Evolutionary conservation across 257 asterid species (phyloP).

Genomic region (Ophiorrhiza pumila): DNA sequence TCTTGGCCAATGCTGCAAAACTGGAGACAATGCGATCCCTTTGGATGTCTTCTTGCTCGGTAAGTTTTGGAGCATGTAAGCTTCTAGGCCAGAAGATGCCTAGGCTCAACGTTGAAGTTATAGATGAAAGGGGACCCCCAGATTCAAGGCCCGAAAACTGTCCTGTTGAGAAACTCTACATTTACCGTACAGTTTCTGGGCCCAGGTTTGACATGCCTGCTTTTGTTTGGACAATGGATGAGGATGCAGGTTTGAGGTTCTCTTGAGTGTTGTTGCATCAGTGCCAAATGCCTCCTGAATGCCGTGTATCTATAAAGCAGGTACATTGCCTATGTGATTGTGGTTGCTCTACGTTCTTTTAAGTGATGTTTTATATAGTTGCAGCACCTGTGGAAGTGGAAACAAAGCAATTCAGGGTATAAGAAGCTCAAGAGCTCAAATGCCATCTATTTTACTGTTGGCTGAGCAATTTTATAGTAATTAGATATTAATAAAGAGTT

Average conservation of each 20-base stretch:
- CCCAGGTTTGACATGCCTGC: slow-evolving; percentile 84
- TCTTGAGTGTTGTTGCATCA: slow-evolving; percentile 13
- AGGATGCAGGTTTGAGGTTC: slow-evolving; percentile 38
- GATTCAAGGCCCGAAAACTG: slow-evolving; percentile 64
- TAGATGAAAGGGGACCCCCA: slow-evolving; percentile 85
- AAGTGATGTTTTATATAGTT: slow-evolving; percentile 30
- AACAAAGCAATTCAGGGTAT: slow-evolving; percentile 15
- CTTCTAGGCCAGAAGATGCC: slow-evolving; percentile 81
- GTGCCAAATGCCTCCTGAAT: neutral
- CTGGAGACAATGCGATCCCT: slow-evolving; percentile 99
- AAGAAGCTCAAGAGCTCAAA: slow-evolving; percentile 40
- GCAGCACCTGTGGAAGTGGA: slow-evolving; percentile 36
- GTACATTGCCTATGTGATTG: slow-evolving; percentile 34
- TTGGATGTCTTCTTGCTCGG: slow-evolving; percentile 98
- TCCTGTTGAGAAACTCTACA: slow-evolving; percentile 75
- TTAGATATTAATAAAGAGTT: slow-evolving; percentile 35
- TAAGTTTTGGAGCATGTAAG: slow-evolving; percentile 89
- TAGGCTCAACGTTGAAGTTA: slow-evolving; percentile 81
- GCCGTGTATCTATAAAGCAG: slow-evolving; percentile 28
- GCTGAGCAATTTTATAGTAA: slow-evolving; percentile 46
- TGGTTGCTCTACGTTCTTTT: slow-evolving; percentile 27
- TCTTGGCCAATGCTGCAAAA: slow-evolving; percentile 88
- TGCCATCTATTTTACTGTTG: slow-evolving; percentile 51
- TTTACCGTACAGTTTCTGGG: slow-evolving; percentile 79
- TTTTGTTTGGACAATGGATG: slow-evolving; percentile 72